Evolutionary conservation across 768 basidiomycete species (phyloP).

Genomic region (Serendipita sp.): DNA sequence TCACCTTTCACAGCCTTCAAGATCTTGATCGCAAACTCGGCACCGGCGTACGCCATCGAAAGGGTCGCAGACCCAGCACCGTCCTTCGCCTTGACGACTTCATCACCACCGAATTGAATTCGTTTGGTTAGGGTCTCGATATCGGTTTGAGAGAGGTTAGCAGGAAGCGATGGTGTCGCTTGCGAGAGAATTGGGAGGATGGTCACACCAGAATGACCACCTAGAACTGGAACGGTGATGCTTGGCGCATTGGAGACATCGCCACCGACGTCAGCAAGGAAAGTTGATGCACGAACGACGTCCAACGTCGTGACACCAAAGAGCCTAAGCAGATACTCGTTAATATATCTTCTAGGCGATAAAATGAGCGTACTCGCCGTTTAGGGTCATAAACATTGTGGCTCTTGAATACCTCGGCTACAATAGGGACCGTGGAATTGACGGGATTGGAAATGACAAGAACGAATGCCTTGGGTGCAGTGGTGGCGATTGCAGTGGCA

Average conservation of each 20-base stretch:
- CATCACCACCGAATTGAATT: conserved; percentile 92
- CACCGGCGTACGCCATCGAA: conserved; percentile 91
- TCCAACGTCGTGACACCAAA: conserved; percentile 98
- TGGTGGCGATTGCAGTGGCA: conserved; percentile 73
- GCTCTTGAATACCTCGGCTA: conserved; percentile 90
- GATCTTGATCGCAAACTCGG: conserved; percentile 72
- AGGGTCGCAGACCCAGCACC: conserved; percentile 89
- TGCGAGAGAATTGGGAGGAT: conserved; percentile 92
- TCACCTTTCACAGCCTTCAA: conserved; percentile 67
- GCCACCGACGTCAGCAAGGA: conserved; percentile 66
- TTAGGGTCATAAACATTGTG: conserved; percentile 83
- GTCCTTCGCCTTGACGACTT: conserved; percentile 97
- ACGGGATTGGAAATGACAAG: conserved; percentile 99
- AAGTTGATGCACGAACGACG: conserved; percentile 94
- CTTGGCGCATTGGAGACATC: conserved; percentile 43
- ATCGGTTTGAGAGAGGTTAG: conserved; percentile 29
- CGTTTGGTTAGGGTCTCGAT: conserved; percentile 57
- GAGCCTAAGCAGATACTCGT: conserved; percentile 35
- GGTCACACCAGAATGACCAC: conserved; percentile 87
- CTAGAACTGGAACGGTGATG: conserved; percentile 76
- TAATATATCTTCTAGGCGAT: background rate
- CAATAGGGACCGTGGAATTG: conserved; percentile 97
- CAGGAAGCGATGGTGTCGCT: conserved; percentile 61
- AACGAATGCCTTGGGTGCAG: conserved; percentile 78
- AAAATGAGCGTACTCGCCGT: conserved; percentile 34